A percentile compares a stretch with the other conserved stretches of the same genome.
Evolutionary conservation across 345 rosid species (phyloP).

Genomic region (Populus tremula): DNA sequence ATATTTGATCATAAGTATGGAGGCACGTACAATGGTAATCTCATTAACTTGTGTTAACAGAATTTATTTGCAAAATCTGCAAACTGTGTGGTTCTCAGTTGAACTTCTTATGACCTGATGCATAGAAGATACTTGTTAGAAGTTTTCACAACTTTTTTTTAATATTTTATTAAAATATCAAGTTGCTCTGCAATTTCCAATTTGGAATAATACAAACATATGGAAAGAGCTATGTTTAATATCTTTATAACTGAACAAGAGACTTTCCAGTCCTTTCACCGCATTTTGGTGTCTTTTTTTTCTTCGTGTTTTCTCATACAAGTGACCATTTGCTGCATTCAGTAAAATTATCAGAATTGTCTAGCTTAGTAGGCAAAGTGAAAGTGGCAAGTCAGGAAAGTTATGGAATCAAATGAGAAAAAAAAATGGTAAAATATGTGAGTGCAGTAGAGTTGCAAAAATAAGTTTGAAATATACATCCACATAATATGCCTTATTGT

Average conservation of each 20-base stretch:
- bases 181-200: neutral
- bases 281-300: neutral
- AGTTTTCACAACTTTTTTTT: neutral
- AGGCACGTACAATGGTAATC: slow-evolving; percentile 87
- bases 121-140: neutral
- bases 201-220: neutral
- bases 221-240: neutral
- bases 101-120: neutral
- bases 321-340: too few species aligned
- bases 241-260: neutral
- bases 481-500: too few species aligned
- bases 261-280: neutral
- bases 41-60: slow-evolving; percentile 16
- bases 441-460: too few species aligned
- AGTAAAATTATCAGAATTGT: too few species aligned
- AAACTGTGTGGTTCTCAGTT: neutral
- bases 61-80: neutral
- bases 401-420: too few species aligned
- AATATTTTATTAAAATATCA: neutral
- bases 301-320: neutral
- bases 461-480: too few species aligned
- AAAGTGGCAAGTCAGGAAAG: too few species aligned
- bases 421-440: too few species aligned
- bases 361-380: too few species aligned
- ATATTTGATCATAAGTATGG: slow-evolving; percentile 93